phyloP scores from a whole-genome alignment of 148 eudicot species.

The Mesembryanthemum crystallinum region DNA sequence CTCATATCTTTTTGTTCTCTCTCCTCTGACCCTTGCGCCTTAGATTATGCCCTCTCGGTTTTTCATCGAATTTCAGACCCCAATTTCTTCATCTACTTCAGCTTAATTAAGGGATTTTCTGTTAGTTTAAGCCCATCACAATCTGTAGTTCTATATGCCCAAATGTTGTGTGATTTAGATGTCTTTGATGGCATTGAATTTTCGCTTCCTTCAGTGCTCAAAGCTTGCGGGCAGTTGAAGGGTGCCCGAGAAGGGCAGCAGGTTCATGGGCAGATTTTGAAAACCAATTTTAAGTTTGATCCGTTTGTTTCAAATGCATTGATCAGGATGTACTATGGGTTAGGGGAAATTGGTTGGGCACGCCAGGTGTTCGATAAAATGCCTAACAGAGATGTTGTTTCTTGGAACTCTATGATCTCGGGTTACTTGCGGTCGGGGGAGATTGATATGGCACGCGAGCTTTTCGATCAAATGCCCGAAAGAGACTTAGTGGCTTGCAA shows the following conservation, averaged over 20 bases:
- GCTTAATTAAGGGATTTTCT: not conserved
- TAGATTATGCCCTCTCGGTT: not conserved
- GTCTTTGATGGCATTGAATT: conserved; percentile 1
- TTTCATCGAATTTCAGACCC: conserved; percentile 2
- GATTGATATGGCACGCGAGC: not conserved
- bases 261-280: not conserved
- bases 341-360: conserved; percentile 10
- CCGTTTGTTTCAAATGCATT: conserved; percentile 3
- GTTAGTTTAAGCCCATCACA: conserved; percentile 8
- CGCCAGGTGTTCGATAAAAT: conserved; percentile 23
- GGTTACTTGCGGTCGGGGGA: conserved; percentile 9
- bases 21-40: conserved; percentile 6
- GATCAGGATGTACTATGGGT: not conserved
- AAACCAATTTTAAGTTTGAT: conserved; percentile 12
- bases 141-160: conserved; percentile 4
- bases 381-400: conserved; percentile 14
- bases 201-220: conserved; percentile 11
- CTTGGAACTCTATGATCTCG: conserved; percentile 11
- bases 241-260: conserved; percentile 1
- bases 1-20: conserved; percentile 1
- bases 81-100: conserved; percentile 11
- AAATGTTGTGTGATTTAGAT: not conserved
- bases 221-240: conserved; percentile 2
- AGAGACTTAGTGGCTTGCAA: conserved; percentile 1
- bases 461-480: conserved; percentile 1